A percentile compares a stretch with the other conserved stretches of the same genome.
Evolutionary conservation across 805 yeast genomes (phyloP).

Genomic region (Nakazawaea peltata): DNA sequence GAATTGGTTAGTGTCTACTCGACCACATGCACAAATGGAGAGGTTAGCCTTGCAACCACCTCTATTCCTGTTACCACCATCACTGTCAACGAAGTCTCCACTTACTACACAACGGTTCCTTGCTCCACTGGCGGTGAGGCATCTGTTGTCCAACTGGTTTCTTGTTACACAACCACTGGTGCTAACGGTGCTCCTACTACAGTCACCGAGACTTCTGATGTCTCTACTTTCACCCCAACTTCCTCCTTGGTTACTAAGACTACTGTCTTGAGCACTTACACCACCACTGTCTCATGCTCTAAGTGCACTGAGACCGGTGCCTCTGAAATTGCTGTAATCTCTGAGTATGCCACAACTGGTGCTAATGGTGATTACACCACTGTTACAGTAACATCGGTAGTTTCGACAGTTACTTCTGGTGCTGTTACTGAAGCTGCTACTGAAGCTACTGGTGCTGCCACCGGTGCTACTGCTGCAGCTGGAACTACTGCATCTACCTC

Average conservation of each 20-base stretch:
- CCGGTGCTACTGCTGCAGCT: background rate
- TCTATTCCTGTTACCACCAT: background rate
- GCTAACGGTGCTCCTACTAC: constrained; percentile 2
- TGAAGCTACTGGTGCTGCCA: background rate
- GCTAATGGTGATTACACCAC: constrained; percentile 1
- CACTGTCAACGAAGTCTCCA: background rate
- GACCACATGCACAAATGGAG: background rate
- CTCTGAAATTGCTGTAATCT: background rate
- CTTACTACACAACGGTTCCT: background rate
- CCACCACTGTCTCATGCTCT: background rate
- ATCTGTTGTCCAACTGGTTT: constrained; percentile 1
- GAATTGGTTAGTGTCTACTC: background rate
- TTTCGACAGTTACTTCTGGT: constrained; percentile 1
- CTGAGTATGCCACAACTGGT: constrained; percentile 3
- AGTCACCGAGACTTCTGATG: background rate
- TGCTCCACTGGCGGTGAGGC: background rate
- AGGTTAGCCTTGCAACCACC: background rate
- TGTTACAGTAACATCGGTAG: constrained; percentile 1
- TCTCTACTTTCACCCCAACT: constrained; percentile 1
- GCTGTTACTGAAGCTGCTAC: background rate
- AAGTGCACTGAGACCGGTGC: background rate
- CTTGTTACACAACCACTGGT: constrained; percentile 4
- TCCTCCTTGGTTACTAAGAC: no score
- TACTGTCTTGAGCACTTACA: no score
- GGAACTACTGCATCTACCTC: background rate